Evolutionary conservation across 768 basidiomycete species (phyloP).

Genomic region (Cubamyces lactineus): DNA sequence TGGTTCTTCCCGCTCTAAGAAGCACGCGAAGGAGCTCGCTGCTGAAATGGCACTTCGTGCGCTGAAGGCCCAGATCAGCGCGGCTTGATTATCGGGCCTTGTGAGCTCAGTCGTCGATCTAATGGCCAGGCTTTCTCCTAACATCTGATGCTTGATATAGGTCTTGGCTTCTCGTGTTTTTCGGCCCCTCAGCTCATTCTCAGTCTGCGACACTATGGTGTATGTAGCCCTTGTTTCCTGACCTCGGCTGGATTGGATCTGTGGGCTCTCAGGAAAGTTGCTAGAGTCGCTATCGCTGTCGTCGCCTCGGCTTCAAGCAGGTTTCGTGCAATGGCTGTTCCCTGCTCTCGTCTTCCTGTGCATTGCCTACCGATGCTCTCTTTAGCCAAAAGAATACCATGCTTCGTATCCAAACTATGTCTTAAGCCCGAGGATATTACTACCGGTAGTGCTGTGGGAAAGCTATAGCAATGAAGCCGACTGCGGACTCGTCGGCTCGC

Average conservation of each 20-base stretch:
- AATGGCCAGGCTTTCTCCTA: no score
- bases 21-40: not conserved
- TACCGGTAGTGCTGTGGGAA: no score
- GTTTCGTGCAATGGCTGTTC: not conserved
- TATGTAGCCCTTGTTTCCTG: not conserved
- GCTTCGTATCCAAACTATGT: no score
- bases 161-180: no score
- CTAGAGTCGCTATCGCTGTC: not conserved
- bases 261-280: not conserved
- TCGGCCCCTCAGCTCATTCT: no score
- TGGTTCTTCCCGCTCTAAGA: not conserved
- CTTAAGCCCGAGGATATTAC: no score
- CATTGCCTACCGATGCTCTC: no score
- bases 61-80: not conserved
- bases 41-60: not conserved
- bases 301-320: not conserved
- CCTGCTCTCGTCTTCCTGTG: not conserved
- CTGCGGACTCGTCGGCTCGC: no score
- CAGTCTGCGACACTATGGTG: not conserved
- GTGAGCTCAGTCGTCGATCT: not conserved
- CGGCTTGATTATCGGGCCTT: not conserved
- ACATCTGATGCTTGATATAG: no score
- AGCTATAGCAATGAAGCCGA: no score
- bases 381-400: no score
- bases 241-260: not conserved